phyloP scores from a whole-genome alignment of 1,284 basidiomycete species.

The Serendipita sp. region DNA sequence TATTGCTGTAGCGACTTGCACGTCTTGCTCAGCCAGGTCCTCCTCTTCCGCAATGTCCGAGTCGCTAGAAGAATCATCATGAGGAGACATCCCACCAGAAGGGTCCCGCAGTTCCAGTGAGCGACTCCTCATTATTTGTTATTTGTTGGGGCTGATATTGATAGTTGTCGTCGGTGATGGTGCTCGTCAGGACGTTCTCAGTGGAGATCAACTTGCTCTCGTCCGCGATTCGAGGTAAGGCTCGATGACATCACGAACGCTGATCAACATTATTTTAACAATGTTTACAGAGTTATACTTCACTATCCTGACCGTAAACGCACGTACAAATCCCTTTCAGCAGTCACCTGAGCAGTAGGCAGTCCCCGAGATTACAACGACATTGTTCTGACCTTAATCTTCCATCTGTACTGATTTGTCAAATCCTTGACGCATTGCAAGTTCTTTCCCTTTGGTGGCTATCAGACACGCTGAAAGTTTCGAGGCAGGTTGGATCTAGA shows the following conservation, averaged over 20 bases:
- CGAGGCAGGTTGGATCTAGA: background rate
- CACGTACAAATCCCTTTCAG: background rate
- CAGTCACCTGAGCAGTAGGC: background rate
- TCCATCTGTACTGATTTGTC: background rate
- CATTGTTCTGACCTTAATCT: background rate
- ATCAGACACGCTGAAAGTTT: background rate
- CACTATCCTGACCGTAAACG: background rate
- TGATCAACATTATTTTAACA: background rate
- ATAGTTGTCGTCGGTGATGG: too few species aligned
- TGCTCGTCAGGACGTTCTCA: too few species aligned
- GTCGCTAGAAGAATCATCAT: background rate
- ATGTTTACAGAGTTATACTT: background rate
- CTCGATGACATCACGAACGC: background rate
- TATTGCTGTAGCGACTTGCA: background rate
- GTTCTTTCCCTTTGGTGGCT: background rate
- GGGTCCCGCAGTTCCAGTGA: background rate
- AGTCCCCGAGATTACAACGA: background rate
- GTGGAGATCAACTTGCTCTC: background rate
- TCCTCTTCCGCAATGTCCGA: constrained; percentile 1
- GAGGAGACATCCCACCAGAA: background rate
- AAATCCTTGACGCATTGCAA: background rate
- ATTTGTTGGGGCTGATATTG: too few species aligned
- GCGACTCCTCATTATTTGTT: background rate
- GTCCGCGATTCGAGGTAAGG: background rate
- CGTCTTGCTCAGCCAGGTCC: background rate